Evolutionary conservation across 2,329 filamentous ascomycete genomes (phyloP).

Genomic region (Ophiobolus disseminans): DNA sequence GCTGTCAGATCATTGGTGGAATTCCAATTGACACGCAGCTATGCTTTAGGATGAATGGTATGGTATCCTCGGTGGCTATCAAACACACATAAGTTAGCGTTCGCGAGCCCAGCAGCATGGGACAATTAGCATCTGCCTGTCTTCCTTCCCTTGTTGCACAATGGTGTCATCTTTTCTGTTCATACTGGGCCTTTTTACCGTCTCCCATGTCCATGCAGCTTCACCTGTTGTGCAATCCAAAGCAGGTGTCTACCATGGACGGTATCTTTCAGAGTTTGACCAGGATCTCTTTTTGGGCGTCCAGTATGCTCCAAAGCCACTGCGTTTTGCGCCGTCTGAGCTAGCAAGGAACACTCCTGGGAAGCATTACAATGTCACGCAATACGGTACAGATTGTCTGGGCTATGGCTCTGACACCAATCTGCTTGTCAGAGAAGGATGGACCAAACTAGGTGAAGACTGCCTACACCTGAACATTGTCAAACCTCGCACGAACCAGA

Average conservation of each 20-base stretch:
- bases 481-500: slow-evolving; percentile 27
- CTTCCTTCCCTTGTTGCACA: neutral
- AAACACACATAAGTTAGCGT: too few relatives aligned
- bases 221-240: slow-evolving; percentile 28
- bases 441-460: slow-evolving; percentile 47
- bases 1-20: too few relatives aligned
- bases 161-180: neutral
- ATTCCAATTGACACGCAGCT: too few relatives aligned
- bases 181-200: neutral
- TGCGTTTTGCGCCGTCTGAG: slow-evolving; percentile 33
- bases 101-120: too few relatives aligned
- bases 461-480: slow-evolving; percentile 54
- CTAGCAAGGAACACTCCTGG: slow-evolving; percentile 19
- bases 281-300: slow-evolving; percentile 42
- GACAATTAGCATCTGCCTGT: too few relatives aligned
- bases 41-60: too few relatives aligned
- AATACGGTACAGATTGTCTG: slow-evolving; percentile 37
- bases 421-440: slow-evolving; percentile 26
- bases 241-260: slow-evolving; percentile 37
- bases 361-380: slow-evolving; percentile 23
- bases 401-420: slow-evolving; percentile 38
- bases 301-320: slow-evolving; percentile 38
- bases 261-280: slow-evolving; percentile 33
- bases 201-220: neutral
- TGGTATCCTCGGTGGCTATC: too few relatives aligned